phyloP scores from a whole-genome alignment of 2,329 filamentous ascomycete genomes.

The Fusarium humuli region DNA sequence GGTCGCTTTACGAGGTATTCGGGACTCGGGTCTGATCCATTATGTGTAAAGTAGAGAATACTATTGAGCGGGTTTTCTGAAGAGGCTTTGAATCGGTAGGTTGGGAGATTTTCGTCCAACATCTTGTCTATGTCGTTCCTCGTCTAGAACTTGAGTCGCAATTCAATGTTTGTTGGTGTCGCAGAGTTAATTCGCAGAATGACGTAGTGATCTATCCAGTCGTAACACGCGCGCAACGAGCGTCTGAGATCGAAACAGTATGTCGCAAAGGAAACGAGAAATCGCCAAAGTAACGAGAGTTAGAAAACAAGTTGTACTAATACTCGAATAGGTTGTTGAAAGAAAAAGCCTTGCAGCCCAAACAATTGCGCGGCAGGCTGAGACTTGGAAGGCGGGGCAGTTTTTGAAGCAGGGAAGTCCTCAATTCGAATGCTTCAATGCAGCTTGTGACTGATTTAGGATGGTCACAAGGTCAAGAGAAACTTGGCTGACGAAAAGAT shows the following conservation, averaged over 20 bases:
- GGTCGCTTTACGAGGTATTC: constrained; percentile 86
- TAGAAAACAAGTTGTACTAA: constrained; percentile 3
- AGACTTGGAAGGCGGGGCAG: constrained; percentile 25
- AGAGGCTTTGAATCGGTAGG: constrained; percentile 66
- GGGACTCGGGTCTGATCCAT: constrained; percentile 82
- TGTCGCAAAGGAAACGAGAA: neutral
- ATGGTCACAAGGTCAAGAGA: constrained; percentile 14
- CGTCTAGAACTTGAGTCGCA: constrained; percentile 1
- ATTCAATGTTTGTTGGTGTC: constrained; percentile 11
- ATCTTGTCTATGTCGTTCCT: constrained; percentile 59
- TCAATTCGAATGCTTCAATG: neutral
- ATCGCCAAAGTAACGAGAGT: neutral
- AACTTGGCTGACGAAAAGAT: constrained; percentile 3
- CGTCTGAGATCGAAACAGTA: neutral
- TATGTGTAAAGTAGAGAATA: constrained; percentile 71
- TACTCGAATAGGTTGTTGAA: constrained; percentile 9
- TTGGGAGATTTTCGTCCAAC: constrained; percentile 95
- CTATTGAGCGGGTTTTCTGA: constrained; percentile 66
- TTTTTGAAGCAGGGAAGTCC: constrained; percentile 20
- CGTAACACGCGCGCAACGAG: constrained; percentile 4
- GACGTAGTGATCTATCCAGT: constrained; percentile 18
- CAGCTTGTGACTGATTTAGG: constrained; percentile 21
- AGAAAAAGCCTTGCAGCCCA: constrained; percentile 11
- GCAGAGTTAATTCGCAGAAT: constrained; percentile 15
- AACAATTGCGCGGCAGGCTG: constrained; percentile 36